Percentiles rank a stretch among this genome's conserved stretches.
phyloP scores from a whole-genome alignment of 495 filamentous ascomycete genomes.

The Penicillium pulvis region DNA sequence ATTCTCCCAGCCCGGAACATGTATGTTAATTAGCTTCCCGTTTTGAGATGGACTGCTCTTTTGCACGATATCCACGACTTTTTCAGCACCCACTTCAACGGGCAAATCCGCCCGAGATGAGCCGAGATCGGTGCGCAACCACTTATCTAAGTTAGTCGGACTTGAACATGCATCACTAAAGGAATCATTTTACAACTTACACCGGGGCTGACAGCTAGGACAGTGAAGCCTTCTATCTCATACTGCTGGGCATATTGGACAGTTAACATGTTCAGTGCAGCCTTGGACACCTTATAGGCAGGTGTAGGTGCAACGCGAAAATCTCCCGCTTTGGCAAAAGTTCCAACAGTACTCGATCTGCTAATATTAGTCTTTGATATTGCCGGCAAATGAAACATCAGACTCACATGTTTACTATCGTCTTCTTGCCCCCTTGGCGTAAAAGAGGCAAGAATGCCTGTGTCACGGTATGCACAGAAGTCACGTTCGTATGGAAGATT shows the following conservation, averaged over 20 bases:
- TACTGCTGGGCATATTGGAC: conserved; percentile 48
- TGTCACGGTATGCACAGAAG: conserved; percentile 44
- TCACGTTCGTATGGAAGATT: conserved; percentile 48
- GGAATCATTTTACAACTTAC: conserved; percentile 39
- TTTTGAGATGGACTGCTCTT: conserved; percentile 37
- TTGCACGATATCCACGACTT: conserved; percentile 47
- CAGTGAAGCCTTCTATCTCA: conserved; percentile 43
- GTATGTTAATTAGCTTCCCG: conserved; percentile 49
- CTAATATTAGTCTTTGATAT: background rate
- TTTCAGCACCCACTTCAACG: conserved; percentile 44
- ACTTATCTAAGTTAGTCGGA: conserved; percentile 35
- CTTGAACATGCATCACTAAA: conserved; percentile 22
- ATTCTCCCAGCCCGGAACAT: conserved; percentile 47
- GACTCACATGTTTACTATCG: conserved; percentile 49
- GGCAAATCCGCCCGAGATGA: conserved; percentile 45
- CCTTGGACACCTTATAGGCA: conserved; percentile 56
- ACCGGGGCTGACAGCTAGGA: conserved; percentile 49
- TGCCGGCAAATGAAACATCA: background rate
- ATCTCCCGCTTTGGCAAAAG: conserved; percentile 32
- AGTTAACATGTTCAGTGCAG: conserved; percentile 52
- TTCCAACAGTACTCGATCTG: conserved; percentile 44
- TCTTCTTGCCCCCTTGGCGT: conserved; percentile 45
- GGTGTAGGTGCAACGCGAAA: conserved; percentile 29
- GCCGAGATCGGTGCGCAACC: conserved; percentile 54
- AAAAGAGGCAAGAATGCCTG: conserved; percentile 49